These are phyloP conservation scores for Emergomyces africanus DNA, from an alignment of 2,329 filamentous ascomycete species.

Conservation along the genomic window DNA sequence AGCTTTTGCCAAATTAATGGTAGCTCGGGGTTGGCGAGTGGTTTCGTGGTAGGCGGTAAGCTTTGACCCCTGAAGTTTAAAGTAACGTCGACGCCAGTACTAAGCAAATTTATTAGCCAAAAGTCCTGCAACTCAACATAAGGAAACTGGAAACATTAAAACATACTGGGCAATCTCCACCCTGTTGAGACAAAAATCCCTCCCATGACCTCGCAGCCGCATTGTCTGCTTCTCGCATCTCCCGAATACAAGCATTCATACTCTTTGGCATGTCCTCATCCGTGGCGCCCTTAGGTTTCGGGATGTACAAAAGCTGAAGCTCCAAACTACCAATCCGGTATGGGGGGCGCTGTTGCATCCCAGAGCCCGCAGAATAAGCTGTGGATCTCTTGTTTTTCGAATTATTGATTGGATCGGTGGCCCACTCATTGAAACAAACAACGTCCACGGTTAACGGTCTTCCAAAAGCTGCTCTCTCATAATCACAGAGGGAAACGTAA, in stretches of 20 bases:
- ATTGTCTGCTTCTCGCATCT: constrained; percentile 82
- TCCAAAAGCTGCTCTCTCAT: constrained; percentile 78
- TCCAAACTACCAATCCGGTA: constrained; percentile 94
- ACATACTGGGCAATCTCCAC: constrained; percentile 92
- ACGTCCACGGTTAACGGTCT: constrained; percentile 79
- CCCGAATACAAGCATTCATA: constrained; percentile 91
- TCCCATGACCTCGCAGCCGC: constrained; percentile 68
- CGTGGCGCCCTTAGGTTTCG: constrained; percentile 69
- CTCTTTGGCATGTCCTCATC: constrained; percentile 99
- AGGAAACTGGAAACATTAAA: constrained; percentile 10
- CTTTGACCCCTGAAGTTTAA: constrained; percentile 82
- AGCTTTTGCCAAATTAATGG: constrained; percentile 90
- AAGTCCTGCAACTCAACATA: background rate
- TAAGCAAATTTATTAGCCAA: constrained; percentile 38
- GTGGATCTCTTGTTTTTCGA: constrained; percentile 86
- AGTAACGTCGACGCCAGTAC: constrained; percentile 98
- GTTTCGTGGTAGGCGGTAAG: constrained; percentile 93
- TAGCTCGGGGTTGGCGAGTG: constrained; percentile 86
- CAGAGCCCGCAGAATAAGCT: constrained; percentile 44
- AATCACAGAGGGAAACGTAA: constrained; percentile 87
- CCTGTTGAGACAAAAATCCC: constrained; percentile 87
- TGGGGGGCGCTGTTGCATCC: constrained; percentile 59
- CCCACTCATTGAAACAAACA: constrained; percentile 98
- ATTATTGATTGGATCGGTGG: constrained; percentile 70
- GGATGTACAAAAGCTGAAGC: constrained; percentile 87